Conservation (phyloP, 1,284 basidiomycete genomes). For the Ustilago sp. region DNA sequence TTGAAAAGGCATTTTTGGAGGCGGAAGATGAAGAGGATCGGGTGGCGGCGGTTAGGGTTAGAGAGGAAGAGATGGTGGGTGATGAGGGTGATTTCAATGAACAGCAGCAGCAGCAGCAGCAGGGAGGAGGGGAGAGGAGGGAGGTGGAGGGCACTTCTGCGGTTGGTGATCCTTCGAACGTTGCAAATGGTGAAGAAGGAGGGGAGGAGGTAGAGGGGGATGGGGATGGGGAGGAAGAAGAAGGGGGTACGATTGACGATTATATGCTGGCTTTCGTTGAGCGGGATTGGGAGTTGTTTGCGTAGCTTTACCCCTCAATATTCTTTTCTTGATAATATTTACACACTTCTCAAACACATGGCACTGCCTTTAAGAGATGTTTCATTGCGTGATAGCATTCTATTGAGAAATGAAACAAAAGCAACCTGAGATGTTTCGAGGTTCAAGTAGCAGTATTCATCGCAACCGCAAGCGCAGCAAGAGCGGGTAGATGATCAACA, state of each 20-base stretch:
- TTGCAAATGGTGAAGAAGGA: conserved; percentile 71
- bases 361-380: no score
- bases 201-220: conserved; percentile 71
- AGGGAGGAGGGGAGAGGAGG: not conserved
- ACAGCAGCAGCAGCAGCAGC: conserved; percentile 1
- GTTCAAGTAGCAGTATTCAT: conserved; percentile 13
- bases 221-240: conserved; percentile 74
- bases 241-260: conserved; percentile 81
- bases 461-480: not conserved
- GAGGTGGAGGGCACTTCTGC: not conserved
- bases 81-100: conserved; percentile 74
- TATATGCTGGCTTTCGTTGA: conserved; percentile 86
- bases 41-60: conserved; percentile 81
- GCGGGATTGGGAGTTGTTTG: conserved; percentile 81
- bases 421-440: no score
- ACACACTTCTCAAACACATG: not conserved
- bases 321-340: not conserved
- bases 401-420: no score
- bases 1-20: conserved; percentile 80
- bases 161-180: conserved; percentile 7
- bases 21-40: conserved; percentile 90
- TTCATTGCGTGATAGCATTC: no score
- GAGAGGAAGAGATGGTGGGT: conserved; percentile 83
- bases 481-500: conserved; percentile 16
- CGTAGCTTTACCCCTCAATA: conserved; percentile 4